Evolutionary conservation across 2,329 filamentous ascomycete species (phyloP).

Genomic region (Aspergillus arachidicola): DNA sequence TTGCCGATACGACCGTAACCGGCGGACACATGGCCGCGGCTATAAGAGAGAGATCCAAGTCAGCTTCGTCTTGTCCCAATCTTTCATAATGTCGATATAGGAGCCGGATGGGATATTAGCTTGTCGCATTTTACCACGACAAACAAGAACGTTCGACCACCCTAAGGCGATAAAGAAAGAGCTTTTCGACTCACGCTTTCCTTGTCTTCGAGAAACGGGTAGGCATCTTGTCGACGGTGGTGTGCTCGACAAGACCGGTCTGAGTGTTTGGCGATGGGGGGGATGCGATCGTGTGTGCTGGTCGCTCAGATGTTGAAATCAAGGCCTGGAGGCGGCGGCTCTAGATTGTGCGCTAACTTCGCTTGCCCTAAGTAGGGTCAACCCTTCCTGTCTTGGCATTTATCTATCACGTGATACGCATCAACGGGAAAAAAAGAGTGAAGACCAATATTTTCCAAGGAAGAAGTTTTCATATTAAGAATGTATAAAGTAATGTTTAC

Average conservation of each 20-base stretch:
- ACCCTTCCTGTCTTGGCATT: constrained; percentile 27
- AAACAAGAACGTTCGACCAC: constrained; percentile 15
- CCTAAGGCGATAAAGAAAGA: constrained; percentile 22
- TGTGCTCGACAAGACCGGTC: constrained; percentile 44
- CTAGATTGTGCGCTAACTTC: constrained; percentile 44
- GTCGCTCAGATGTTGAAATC: constrained; percentile 40
- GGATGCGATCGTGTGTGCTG: constrained; percentile 34
- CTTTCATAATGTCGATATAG: not conserved
- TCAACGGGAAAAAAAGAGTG: not conserved
- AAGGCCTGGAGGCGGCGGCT: constrained; percentile 28
- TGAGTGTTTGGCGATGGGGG: constrained; percentile 39
- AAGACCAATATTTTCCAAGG: not conserved
- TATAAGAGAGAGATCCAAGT: constrained; percentile 38
- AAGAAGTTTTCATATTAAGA: not conserved
- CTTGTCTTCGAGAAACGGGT: constrained; percentile 55
- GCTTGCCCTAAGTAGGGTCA: constrained; percentile 40
- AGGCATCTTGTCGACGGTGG: constrained; percentile 52
- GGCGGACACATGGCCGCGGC: constrained; percentile 96
- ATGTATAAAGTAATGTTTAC: not conserved
- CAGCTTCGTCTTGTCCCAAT: constrained; percentile 13
- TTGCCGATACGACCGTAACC: constrained; percentile 98
- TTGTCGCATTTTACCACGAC: constrained; percentile 16
- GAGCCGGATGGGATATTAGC: constrained; percentile 1
- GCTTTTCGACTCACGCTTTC: constrained; percentile 48
- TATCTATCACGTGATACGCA: not conserved